These are phyloP conservation scores for Allium cepa DNA, from an alignment of 106 monocot genomes.

Conservation along the genomic window DNA sequence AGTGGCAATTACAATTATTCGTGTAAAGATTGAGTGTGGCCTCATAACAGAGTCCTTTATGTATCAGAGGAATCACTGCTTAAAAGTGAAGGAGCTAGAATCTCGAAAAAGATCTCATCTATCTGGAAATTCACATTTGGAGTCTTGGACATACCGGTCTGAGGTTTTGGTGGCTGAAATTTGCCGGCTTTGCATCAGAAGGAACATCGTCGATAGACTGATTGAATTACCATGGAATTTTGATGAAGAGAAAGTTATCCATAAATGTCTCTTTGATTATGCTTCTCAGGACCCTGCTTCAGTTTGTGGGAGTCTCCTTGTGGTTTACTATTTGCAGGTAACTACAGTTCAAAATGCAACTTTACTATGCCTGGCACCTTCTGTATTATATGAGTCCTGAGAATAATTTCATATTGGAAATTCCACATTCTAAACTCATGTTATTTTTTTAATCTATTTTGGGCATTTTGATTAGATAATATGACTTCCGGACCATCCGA, in stretches of 20 bases:
- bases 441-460: no score
- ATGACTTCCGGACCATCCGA: no score
- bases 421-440: no score
- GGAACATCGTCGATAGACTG: conserved; percentile 82
- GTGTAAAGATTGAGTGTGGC: conserved; percentile 79
- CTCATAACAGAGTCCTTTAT: conserved; percentile 89
- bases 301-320: conserved; percentile 75
- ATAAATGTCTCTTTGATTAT: conserved; percentile 62
- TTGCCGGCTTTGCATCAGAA: conserved; percentile 71
- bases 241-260: conserved; percentile 74
- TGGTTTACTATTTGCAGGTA: conserved; percentile 91
- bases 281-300: conserved; percentile 50
- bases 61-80: conserved; percentile 66
- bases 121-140: conserved; percentile 11
- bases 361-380: neutral
- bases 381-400: no score
- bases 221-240: conserved; percentile 95
- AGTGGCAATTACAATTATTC: conserved; percentile 66
- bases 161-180: conserved; percentile 81
- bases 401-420: no score
- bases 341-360: neutral
- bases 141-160: conserved; percentile 38
- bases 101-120: conserved; percentile 10
- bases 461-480: no score
- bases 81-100: conserved; percentile 41